phyloP scores from a whole-genome alignment of 306 rosid genomes.

The Rosa persica region DNA sequence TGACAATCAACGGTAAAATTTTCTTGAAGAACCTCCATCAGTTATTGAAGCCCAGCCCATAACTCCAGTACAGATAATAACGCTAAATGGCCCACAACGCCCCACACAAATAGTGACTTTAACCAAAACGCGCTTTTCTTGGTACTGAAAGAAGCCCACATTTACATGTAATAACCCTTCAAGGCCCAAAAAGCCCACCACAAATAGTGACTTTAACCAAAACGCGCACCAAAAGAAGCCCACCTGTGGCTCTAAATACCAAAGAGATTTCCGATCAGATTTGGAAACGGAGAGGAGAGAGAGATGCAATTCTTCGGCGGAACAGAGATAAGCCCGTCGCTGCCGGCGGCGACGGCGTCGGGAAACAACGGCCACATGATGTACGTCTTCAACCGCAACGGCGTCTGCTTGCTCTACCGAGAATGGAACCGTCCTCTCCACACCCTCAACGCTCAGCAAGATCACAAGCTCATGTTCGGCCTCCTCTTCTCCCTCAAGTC shows the following conservation, averaged over 20 bases:
- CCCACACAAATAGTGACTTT: too few relatives aligned
- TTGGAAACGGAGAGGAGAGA: constrained; percentile 11
- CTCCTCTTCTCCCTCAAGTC: constrained; percentile 94
- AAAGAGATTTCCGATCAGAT: not conserved
- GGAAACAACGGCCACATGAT: constrained; percentile 97
- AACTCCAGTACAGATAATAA: too few relatives aligned
- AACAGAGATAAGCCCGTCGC: constrained; percentile 95
- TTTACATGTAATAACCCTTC: too few relatives aligned
- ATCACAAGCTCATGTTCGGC: constrained; percentile 97
- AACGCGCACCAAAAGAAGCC: not conserved
- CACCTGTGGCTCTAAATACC: not conserved
- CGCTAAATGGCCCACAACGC: not conserved
- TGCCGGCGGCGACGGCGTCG: constrained; percentile 70
- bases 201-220: too few relatives aligned
- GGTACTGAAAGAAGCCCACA: not conserved
- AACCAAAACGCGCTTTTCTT: not conserved
- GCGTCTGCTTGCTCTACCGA: constrained; percentile 83
- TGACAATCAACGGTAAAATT: too few relatives aligned
- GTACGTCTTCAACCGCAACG: constrained; percentile 85
- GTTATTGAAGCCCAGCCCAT: too few relatives aligned
- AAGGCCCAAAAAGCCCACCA: too few relatives aligned
- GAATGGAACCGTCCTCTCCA: constrained; percentile 95
- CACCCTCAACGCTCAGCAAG: constrained; percentile 81
- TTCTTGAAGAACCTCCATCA: too few relatives aligned
- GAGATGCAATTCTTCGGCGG: constrained; percentile 95